Evolutionary conservation across 345 rosid genomes (phyloP).

Genomic region (Rhizophora mangle): DNA sequence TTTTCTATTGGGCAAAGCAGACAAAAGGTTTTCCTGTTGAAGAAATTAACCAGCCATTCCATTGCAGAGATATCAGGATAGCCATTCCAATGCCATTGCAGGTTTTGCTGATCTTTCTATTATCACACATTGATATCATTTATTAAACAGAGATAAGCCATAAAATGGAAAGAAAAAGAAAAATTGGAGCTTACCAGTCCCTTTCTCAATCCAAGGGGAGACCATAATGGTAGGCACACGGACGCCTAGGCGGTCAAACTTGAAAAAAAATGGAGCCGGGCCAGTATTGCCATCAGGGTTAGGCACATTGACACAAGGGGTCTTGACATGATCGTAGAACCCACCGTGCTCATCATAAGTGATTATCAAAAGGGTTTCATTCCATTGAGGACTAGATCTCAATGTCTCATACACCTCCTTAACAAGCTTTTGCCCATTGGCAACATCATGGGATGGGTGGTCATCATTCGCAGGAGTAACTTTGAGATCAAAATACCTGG

Average conservation of each 20-base stretch:
- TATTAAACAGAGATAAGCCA: background rate
- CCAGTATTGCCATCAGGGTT: slow-evolving; percentile 91
- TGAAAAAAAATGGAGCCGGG: slow-evolving; percentile 87
- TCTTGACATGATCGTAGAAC: slow-evolving; percentile 84
- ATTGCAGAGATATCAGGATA: too few species aligned
- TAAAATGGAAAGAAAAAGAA: background rate
- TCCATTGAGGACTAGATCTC: slow-evolving; percentile 93
- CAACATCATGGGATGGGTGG: slow-evolving; percentile 94
- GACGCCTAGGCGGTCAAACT: slow-evolving; percentile 90
- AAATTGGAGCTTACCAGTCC: slow-evolving; percentile 55
- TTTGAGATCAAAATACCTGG: slow-evolving; percentile 75
- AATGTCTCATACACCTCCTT: slow-evolving; percentile 87
- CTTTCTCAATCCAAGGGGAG: slow-evolving; percentile 96
- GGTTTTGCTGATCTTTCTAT: too few species aligned
- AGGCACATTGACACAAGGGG: slow-evolving; percentile 72
- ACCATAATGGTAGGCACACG: slow-evolving; percentile 91
- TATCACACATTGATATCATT: too few species aligned
- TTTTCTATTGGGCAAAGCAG: background rate
- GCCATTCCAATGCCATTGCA: too few species aligned
- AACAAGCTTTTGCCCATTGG: slow-evolving; percentile 70
- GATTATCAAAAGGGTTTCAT: slow-evolving; percentile 73
- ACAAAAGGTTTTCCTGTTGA: too few species aligned
- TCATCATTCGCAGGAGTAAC: slow-evolving; percentile 81
- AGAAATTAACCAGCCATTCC: too few species aligned
- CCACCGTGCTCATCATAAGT: slow-evolving; percentile 98